Conservation (phyloP, 805 yeast genomes). For the Candida schatavii region DNA sequence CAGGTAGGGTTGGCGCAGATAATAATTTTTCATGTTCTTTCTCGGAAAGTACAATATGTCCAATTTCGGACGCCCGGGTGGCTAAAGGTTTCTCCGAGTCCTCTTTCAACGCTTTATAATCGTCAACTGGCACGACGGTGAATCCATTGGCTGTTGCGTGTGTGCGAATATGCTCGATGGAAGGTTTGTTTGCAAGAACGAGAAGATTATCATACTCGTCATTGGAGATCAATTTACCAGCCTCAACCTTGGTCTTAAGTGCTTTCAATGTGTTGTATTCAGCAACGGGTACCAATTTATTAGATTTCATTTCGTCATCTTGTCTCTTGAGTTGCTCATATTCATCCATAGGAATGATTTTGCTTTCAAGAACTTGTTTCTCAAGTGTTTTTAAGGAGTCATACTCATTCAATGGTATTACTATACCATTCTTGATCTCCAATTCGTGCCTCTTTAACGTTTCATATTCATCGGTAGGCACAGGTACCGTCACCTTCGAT, state of each 20-base stretch:
- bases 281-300: not conserved
- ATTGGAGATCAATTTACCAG: slow-evolving; percentile 12
- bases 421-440: too few species aligned
- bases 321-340: slow-evolving; percentile 9
- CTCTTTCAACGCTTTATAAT: slow-evolving; percentile 13
- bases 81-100: slow-evolving; percentile 12
- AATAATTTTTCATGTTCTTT: not conserved
- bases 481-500: slow-evolving; percentile 10
- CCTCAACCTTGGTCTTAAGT: slow-evolving; percentile 7
- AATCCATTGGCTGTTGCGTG: slow-evolving; percentile 28
- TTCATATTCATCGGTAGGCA: not conserved
- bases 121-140: slow-evolving; percentile 25
- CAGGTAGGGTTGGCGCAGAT: slow-evolving; percentile 11
- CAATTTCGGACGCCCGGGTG: slow-evolving; percentile 16
- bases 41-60: slow-evolving; percentile 9
- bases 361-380: not conserved
- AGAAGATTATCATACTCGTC: slow-evolving; percentile 31
- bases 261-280: slow-evolving; percentile 21
- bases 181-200: slow-evolving; percentile 25
- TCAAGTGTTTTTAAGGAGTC: slow-evolving; percentile 1
- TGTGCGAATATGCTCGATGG: slow-evolving; percentile 22
- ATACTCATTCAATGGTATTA: not conserved
- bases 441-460: not conserved
- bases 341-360: slow-evolving; percentile 10
- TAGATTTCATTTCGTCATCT: not conserved